A percentile compares a stretch with the other conserved stretches of the same genome.
phyloP scores from a whole-genome alignment of 2,329 filamentous ascomycete genomes.

The Chrysosporium queenslandicum region DNA sequence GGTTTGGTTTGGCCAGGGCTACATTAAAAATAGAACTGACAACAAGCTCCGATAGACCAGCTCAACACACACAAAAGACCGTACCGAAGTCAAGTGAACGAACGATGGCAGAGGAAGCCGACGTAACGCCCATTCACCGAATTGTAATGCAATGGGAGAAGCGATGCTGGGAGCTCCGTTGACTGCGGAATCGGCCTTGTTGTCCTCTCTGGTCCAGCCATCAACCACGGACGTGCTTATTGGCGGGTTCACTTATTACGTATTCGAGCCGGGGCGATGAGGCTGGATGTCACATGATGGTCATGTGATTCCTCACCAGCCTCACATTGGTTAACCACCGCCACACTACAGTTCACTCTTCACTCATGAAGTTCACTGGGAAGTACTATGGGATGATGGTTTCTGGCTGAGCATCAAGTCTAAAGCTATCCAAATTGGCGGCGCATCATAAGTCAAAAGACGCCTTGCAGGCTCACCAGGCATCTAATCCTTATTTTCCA shows the following conservation, averaged over 20 bases:
- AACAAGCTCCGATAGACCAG: conserved; percentile 1
- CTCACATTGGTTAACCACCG: no score
- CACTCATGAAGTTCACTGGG: no score
- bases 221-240: neutral
- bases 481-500: no score
- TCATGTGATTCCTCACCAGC: neutral
- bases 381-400: no score
- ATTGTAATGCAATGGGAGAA: neutral
- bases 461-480: no score
- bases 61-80: neutral
- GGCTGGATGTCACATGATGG: conserved; percentile 2
- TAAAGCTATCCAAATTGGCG: no score
- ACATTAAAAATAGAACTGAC: conserved; percentile 4
- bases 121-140: neutral
- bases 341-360: no score
- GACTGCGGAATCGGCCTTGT: neutral
- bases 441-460: no score
- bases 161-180: neutral
- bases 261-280: neutral
- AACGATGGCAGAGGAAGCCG: neutral
- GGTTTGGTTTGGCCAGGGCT: neutral
- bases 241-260: neutral
- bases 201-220: conserved; percentile 7
- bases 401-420: no score
- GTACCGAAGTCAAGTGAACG: neutral